phyloP scores from a whole-genome alignment of 768 basidiomycete genomes.

The Leccinum broughii region DNA sequence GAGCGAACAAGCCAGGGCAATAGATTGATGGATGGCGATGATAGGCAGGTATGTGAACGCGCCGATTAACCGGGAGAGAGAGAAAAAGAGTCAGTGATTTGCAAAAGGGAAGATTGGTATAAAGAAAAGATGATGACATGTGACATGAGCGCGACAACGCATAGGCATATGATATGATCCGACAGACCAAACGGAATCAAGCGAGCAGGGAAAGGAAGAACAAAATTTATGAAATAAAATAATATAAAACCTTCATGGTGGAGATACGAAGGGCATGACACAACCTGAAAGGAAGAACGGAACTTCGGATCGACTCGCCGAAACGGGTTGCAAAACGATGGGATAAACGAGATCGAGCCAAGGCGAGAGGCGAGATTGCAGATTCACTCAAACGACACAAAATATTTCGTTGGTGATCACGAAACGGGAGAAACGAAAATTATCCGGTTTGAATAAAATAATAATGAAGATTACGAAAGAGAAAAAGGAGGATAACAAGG shows the following conservation, averaged over 20 bases:
- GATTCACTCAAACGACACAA: slow-evolving; percentile 4
- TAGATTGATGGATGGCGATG: not conserved
- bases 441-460: not conserved
- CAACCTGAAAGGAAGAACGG: slow-evolving; percentile 2
- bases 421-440: not conserved
- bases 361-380: slow-evolving; percentile 2
- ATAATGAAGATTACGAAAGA: slow-evolving; percentile 10
- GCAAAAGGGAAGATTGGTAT: not conserved
- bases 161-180: slow-evolving; percentile 1
- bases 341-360: not conserved
- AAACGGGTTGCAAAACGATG: not conserved
- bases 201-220: slow-evolving; percentile 3
- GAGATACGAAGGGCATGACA: slow-evolving; percentile 17
- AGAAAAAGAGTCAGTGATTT: slow-evolving; percentile 13
- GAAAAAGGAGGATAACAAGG: slow-evolving; percentile 6
- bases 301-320: slow-evolving; percentile 17
- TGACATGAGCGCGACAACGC: slow-evolving; percentile 2
- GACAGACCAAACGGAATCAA: slow-evolving; percentile 4
- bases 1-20: not conserved
- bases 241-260: slow-evolving; percentile 2
- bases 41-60: not conserved
- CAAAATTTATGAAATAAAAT: not conserved
- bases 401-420: not conserved
- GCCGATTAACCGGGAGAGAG: not conserved
- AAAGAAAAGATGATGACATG: slow-evolving; percentile 2